Conservation (phyloP, 768 basidiomycete species). For the Atractiella rhizophila region DNA sequence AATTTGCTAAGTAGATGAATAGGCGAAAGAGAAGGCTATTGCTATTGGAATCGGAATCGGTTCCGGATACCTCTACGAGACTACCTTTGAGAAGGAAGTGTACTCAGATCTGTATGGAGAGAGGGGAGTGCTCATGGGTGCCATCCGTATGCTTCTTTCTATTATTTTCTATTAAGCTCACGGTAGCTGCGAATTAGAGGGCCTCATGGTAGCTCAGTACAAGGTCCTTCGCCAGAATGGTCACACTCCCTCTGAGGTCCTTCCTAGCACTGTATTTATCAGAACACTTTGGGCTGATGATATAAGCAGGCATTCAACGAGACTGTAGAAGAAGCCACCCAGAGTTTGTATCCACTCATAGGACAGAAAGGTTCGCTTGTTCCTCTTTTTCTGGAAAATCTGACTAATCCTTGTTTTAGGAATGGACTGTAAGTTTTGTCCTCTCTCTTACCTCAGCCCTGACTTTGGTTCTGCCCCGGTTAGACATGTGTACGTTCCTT, state of each 20-base stretch:
- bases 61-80: constrained; percentile 95
- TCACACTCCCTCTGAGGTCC: constrained; percentile 86
- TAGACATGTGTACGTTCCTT: too few species aligned
- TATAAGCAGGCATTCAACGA: constrained; percentile 99
- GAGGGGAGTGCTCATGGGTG: constrained; percentile 50
- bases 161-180: neutral
- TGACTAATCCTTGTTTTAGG: neutral
- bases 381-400: constrained; percentile 14
- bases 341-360: constrained; percentile 89
- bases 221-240: constrained; percentile 88
- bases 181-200: constrained; percentile 42
- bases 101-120: constrained; percentile 98
- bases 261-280: too few species aligned
- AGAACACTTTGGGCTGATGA: too few species aligned
- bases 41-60: constrained; percentile 85
- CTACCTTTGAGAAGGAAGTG: constrained; percentile 97
- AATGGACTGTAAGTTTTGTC: constrained; percentile 13
- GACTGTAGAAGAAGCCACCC: constrained; percentile 99
- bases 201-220: constrained; percentile 97
- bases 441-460: neutral
- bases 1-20: constrained; percentile 30
- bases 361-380: constrained; percentile 54
- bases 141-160: constrained; percentile 31
- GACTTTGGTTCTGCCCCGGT: too few species aligned
- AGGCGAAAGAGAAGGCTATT: constrained; percentile 88